Evolutionary conservation across 192 early-diverging fungal species (phyloP).

Genomic region (Linnemannia hyalina): DNA sequence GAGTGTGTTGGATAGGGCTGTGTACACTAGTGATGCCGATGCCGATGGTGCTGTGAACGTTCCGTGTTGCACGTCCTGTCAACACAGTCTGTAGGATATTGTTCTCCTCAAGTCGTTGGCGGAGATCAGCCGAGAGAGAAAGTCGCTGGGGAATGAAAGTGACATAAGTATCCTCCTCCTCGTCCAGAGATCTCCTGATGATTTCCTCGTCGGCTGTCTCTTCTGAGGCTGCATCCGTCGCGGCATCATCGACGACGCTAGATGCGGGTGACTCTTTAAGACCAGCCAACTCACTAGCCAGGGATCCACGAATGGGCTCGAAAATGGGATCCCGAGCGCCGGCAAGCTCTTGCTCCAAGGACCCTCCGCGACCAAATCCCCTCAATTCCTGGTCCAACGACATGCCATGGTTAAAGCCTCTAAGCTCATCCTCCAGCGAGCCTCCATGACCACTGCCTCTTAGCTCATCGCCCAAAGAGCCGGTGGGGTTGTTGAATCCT

Average conservation of each 20-base stretch:
- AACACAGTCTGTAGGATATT: slow-evolving; percentile 48
- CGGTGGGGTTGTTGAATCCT: not conserved
- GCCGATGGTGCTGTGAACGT: not conserved
- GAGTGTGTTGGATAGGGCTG: slow-evolving; percentile 4
- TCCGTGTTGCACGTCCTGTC: slow-evolving; percentile 22
- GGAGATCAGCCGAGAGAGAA: slow-evolving; percentile 49
- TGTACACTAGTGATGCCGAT: not conserved
- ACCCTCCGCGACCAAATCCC: not conserved
- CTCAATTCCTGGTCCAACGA: slow-evolving; percentile 15
- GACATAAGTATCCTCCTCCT: not conserved
- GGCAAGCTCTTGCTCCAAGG: slow-evolving; percentile 20
- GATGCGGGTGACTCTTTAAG: not conserved
- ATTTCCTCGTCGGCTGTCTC: not conserved
- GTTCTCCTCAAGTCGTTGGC: slow-evolving; percentile 40
- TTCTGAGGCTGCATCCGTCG: not conserved
- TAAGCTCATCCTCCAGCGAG: slow-evolving; percentile 5
- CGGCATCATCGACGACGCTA: not conserved
- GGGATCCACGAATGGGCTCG: not conserved
- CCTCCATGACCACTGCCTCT: slow-evolving; percentile 1
- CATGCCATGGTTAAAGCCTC: not conserved
- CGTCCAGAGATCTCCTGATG: not conserved
- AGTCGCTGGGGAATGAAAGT: slow-evolving; percentile 18
- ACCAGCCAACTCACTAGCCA: slow-evolving; percentile 7
- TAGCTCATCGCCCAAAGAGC: not conserved
- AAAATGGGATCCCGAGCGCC: not conserved